Conservation (phyloP, 768 basidiomycete species). For the Collybiopsis confluens region DNA sequence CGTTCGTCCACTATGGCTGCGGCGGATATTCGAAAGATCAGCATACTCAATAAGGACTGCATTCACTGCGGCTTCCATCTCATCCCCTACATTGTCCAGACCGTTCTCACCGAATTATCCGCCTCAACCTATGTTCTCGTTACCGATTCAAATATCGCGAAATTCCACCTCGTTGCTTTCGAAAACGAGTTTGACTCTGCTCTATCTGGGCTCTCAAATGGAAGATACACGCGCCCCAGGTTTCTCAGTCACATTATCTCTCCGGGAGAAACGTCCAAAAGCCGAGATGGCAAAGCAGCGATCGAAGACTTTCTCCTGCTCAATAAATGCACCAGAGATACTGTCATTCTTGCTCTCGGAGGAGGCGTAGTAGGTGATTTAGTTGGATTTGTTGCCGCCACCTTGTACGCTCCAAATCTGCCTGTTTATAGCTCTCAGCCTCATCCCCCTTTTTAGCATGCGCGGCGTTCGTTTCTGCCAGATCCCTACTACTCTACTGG, state of each 20-base stretch:
- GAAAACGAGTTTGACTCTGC: slow-evolving; percentile 54
- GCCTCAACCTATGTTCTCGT: slow-evolving; percentile 88
- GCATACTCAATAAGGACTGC: slow-evolving; percentile 78
- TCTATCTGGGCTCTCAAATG: slow-evolving; percentile 23
- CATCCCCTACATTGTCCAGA: slow-evolving; percentile 76
- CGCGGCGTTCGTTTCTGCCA: slow-evolving; percentile 94
- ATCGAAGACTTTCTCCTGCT: slow-evolving; percentile 91
- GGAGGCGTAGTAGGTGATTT: slow-evolving; percentile 98
- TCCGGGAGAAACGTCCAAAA: slow-evolving; percentile 93
- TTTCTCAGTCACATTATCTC: slow-evolving; percentile 77
- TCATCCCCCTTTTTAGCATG: slow-evolving; percentile 58
- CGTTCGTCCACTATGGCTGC: slow-evolving; percentile 20
- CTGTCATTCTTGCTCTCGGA: slow-evolving; percentile 88
- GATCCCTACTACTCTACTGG: slow-evolving; percentile 92
- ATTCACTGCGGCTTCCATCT: slow-evolving; percentile 96
- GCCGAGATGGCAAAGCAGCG: slow-evolving; percentile 83
- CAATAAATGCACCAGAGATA: slow-evolving; percentile 88
- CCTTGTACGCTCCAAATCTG: slow-evolving; percentile 63
- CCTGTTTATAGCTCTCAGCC: not conserved
- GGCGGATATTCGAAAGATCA: slow-evolving; percentile 69
- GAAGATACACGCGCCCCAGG: slow-evolving; percentile 38
- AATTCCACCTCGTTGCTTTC: slow-evolving; percentile 70
- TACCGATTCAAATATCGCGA: slow-evolving; percentile 89
- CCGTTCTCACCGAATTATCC: slow-evolving; percentile 63
- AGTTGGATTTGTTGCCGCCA: slow-evolving; percentile 94